Base-by-base conservation (phyloP, 148 eudicot genomes). In the Hydrangea macrophylla region DNA sequence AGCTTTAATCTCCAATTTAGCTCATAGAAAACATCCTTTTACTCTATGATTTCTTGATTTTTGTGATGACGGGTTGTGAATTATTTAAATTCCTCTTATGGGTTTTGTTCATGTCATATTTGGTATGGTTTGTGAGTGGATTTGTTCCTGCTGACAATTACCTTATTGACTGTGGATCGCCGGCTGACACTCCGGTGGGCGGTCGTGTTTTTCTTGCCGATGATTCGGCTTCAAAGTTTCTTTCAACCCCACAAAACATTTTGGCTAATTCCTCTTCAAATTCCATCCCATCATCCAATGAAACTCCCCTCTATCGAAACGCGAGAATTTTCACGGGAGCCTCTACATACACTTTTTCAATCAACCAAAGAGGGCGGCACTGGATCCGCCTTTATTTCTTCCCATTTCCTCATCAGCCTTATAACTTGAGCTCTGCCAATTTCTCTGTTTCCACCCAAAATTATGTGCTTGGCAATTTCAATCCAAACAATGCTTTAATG, bases 311-410 rank as follows among this genome's bases (percentile, higher is more conserved):
- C 35, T 94, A 86, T 42, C 68, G 32, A 39, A 79, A 91, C 18
- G 99, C 97, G 0, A 82, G 97, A 60, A 69, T 94, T 22, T 87
- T 94, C 44, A 62, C 82, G 9, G 81, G 73, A 30, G 53, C 71
- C 9, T 85, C 99, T 5, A 70, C 62, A 61, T 94, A 88, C 63
- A 84, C 79, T 9, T 81, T 94, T 59, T 67, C 89, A 18, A 83
- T 94, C 42, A 78, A 62, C 51, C 87, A 81, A 3, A 59, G 59
- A 1, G 99, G 99, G 18, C 72, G 97, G 23, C 83, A 82, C 66
- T 91, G 90, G 79, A 82, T 94, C 72, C 97, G 99, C 51, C 68
- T 94, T 1, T 86, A 87, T 60, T 89, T 94, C 77, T 85, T 37
- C 70, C 96, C 93, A 2, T 94, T 87, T 78, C 70, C 20, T 30